Evolutionary conservation across 306 rosid species (phyloP).

Genomic region (Calophaca sinica): DNA sequence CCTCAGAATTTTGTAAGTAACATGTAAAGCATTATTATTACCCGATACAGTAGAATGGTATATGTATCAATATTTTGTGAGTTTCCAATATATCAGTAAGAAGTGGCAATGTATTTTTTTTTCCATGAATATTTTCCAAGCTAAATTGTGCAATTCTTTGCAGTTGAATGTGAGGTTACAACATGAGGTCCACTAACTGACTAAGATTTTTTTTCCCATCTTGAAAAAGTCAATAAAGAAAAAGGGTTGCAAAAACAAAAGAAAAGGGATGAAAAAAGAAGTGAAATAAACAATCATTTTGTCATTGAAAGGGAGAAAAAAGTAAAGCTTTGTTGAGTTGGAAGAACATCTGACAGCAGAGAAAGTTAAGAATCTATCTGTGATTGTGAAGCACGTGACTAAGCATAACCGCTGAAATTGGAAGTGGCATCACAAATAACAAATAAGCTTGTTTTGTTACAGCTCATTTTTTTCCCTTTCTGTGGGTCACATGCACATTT

Average conservation of each 20-base stretch:
- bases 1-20: conserved; percentile 47
- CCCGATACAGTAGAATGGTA: conserved; percentile 26
- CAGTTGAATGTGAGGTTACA: conserved; percentile 15
- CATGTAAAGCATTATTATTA: conserved; percentile 42
- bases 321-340: conserved; percentile 29
- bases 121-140: not conserved
- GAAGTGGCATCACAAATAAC: conserved; percentile 2
- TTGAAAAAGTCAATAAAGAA: conserved; percentile 32
- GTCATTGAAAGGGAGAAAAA: conserved; percentile 17
- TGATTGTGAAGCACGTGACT: conserved; percentile 39
- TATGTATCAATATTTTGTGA: conserved; percentile 19
- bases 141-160: conserved; percentile 4
- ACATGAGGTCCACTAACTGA: conserved; percentile 46
- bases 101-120: not conserved
- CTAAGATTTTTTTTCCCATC: not conserved
- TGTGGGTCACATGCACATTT: not conserved
- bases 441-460: conserved; percentile 10
- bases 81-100: conserved; percentile 23
- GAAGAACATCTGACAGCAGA: conserved; percentile 17
- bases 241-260: conserved; percentile 1
- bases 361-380: conserved; percentile 28
- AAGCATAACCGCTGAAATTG: not conserved
- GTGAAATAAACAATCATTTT: conserved; percentile 32
- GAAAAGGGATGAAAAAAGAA: conserved; percentile 10
- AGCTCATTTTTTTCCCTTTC: conserved; percentile 14